A percentile compares a stretch with the other conserved stretches of the same genome.
These are phyloP conservation scores for Pseudogymnoascus sp. DNA, from an alignment of 2,329 filamentous ascomycete genomes.

Conservation along the genomic window DNA sequence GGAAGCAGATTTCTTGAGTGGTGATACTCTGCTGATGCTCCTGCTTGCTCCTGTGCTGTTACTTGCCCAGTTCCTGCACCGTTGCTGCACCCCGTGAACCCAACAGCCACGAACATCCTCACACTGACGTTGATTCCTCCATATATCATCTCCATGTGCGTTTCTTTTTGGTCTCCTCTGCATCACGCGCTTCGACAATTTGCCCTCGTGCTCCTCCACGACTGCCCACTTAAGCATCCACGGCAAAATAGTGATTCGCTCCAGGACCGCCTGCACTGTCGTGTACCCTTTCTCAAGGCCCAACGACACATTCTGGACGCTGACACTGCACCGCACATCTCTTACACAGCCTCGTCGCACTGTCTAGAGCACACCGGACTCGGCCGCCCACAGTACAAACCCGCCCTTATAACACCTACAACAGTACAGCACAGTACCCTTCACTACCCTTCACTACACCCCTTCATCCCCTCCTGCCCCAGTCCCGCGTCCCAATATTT, in stretches of 20 bases:
- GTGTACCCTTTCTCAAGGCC: background rate
- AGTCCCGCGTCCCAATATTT: constrained; percentile 7
- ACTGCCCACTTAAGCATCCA: background rate
- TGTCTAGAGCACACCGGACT: background rate
- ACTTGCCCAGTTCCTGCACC: background rate
- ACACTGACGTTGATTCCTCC: background rate
- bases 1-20: background rate
- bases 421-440: background rate
- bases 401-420: background rate
- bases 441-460: constrained; percentile 1
- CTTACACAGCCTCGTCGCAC: background rate
- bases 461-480: background rate
- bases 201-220: background rate
- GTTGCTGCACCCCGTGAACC: background rate
- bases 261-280: background rate
- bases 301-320: background rate
- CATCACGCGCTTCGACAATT: background rate
- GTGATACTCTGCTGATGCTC: background rate
- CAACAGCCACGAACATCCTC: background rate
- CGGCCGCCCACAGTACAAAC: background rate
- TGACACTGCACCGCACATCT: background rate
- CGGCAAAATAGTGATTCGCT: constrained; percentile 5
- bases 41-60: background rate
- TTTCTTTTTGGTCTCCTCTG: background rate
- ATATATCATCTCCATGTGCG: background rate